These are phyloP conservation scores for Phaeosphaeriaceae sp. DNA, from an alignment of 2,329 filamentous ascomycete genomes.

Conservation along the genomic window DNA sequence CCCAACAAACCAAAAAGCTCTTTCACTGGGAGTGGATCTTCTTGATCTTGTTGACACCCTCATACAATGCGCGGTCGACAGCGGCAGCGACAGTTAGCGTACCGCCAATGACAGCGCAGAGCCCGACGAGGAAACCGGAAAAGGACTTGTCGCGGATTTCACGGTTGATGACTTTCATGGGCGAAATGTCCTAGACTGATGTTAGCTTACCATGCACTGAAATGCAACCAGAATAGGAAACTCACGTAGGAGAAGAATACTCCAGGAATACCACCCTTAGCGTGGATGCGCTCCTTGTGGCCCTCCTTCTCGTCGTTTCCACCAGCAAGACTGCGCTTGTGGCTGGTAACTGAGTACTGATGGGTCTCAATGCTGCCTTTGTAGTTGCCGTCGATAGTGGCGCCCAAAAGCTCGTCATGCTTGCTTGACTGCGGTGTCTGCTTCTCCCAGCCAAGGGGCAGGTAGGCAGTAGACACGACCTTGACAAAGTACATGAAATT, in stretches of 20 bases:
- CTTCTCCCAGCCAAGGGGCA: constrained; percentile 88
- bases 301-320: constrained; percentile 86
- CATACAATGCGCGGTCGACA: constrained; percentile 88
- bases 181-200: constrained; percentile 85
- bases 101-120: constrained; percentile 93
- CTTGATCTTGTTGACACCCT: constrained; percentile 83
- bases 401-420: constrained; percentile 61
- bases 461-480: constrained; percentile 94
- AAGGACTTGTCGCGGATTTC: constrained; percentile 91
- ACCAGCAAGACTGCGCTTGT: constrained; percentile 86
- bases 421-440: constrained; percentile 44
- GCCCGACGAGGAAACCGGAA: constrained; percentile 87
- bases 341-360: constrained; percentile 97
- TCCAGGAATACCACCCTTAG: constrained; percentile 89
- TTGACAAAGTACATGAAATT: constrained; percentile 99
- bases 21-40: constrained; percentile 75
- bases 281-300: constrained; percentile 90
- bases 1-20: not conserved
- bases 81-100: constrained; percentile 96
- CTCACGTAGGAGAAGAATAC: constrained; percentile 98
- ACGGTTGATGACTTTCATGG: constrained; percentile 99
- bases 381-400: constrained; percentile 60
- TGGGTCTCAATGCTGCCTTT: constrained; percentile 94
- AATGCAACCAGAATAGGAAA: constrained; percentile 29
- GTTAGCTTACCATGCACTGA: constrained; percentile 15